These are phyloP conservation scores for Trichoderma atrobrunneum DNA, from an alignment of 2,329 filamentous ascomycete species.

Conservation along the genomic window DNA sequence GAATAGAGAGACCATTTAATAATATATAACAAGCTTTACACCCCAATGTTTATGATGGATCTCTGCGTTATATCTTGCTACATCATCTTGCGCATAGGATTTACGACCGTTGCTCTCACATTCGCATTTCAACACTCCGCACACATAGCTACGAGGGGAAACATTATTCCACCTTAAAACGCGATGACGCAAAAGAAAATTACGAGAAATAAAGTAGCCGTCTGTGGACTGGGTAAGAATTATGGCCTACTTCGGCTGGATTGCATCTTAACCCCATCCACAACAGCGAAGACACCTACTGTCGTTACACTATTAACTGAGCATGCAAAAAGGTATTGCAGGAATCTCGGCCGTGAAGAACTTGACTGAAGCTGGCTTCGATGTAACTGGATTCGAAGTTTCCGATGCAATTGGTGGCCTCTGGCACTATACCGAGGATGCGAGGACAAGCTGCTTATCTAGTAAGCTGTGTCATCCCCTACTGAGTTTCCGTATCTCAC, in stretches of 20 bases:
- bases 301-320: background rate
- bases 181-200: background rate
- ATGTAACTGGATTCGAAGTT: conserved; percentile 43
- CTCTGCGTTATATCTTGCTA: background rate
- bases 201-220: background rate
- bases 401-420: conserved; percentile 41
- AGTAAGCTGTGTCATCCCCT: conserved; percentile 26
- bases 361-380: conserved; percentile 32
- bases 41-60: background rate
- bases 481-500: background rate
- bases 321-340: background rate
- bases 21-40: background rate
- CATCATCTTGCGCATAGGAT: background rate
- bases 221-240: background rate
- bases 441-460: conserved; percentile 35
- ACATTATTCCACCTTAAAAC: too few relatives aligned
- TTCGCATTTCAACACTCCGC: background rate
- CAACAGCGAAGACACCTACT: background rate
- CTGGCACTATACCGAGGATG: conserved; percentile 39
- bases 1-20: background rate
- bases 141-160: background rate
- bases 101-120: background rate
- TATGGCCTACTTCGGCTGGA: conserved; percentile 49
- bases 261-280: background rate
- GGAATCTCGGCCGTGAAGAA: conserved; percentile 55